Base-by-base conservation (phyloP, 2,329 filamentous ascomycete genomes). In the Hansfordia pulvinata region DNA sequence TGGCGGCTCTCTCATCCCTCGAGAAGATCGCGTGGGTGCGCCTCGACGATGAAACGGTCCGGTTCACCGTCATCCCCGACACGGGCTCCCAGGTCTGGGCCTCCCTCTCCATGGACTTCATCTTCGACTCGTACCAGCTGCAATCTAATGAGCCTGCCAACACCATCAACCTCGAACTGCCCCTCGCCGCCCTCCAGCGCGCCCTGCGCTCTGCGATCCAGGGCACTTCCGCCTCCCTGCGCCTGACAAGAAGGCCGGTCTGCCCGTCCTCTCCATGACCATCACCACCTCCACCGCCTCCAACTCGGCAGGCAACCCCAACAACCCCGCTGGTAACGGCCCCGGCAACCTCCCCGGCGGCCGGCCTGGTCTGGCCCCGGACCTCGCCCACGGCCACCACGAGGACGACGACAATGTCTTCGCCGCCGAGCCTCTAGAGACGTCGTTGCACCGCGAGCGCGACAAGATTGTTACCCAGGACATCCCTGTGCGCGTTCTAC, bases 1-100 rank as follows among this genome's bases (percentile, higher is more conserved):
- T 69, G 3, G 67, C 69, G 8, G 73, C 73, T 10, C 59, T 79
- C 34, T 69, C 63, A 30, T 69, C 72, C 3, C 57, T 79, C 17
- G 83, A 85, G 38, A 85, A 88, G 52, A 77, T 92, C 35, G 84
- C 82, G 23, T 93, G 86, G 85, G 66, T 93, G 36, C 80, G 85
- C 38, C 70, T 98, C 18, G 83, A 88, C 55, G 73, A 92, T 55
- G 76, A 86, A 32, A 76, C 77, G 29, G 76, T 88, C 30, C 85
- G 86, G 40, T 93, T 98, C 57, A 96, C 90, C 33, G 82, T 96
- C 43, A 88, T 96, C 35, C 86, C 90, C 1, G 85, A 94, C 48
- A 78, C 82, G 44, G 88, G 90, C 33, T 92, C 84, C 7, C 88
- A 96, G 62, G 88, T 96, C 29, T 98, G 90, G 90, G 83, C 85